These are phyloP conservation scores for Choanephora cucurbitarum DNA, from an alignment of 371 early-diverging fungal genomes.

Conservation along the genomic window DNA sequence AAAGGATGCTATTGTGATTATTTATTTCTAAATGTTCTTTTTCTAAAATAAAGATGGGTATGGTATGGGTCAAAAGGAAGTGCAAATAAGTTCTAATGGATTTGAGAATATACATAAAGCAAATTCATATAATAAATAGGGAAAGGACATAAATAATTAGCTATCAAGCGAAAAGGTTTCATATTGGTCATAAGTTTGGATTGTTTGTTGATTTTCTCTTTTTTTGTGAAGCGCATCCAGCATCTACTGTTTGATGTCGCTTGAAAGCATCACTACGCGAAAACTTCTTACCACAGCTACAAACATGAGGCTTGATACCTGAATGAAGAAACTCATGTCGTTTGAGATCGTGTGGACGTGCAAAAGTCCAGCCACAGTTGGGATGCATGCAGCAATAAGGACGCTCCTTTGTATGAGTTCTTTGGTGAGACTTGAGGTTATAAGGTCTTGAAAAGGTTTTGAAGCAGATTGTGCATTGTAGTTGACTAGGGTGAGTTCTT, in stretches of 20 bases:
- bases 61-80: neutral
- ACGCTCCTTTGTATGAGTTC: slow-evolving; percentile 48
- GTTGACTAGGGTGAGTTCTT: slow-evolving; percentile 5
- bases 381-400: slow-evolving; percentile 1
- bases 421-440: slow-evolving; percentile 70
- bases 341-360: slow-evolving; percentile 76
- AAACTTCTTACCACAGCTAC: slow-evolving; percentile 67
- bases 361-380: slow-evolving; percentile 54
- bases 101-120: neutral
- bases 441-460: neutral
- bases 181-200: neutral
- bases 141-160: neutral
- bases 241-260: slow-evolving; percentile 46
- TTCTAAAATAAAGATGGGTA: too few species aligned
- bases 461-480: slow-evolving; percentile 12
- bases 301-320: slow-evolving; percentile 62
- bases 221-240: slow-evolving; percentile 14
- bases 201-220: neutral
- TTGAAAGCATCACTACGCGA: slow-evolving; percentile 75
- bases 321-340: slow-evolving; percentile 72
- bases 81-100: neutral
- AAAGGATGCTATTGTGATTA: too few species aligned
- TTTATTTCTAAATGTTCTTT: too few species aligned
- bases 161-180: neutral
- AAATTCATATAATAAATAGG: neutral